Conservation (phyloP, 2,329 filamentous ascomycete species). For the Fusarium oligoseptatum region DNA sequence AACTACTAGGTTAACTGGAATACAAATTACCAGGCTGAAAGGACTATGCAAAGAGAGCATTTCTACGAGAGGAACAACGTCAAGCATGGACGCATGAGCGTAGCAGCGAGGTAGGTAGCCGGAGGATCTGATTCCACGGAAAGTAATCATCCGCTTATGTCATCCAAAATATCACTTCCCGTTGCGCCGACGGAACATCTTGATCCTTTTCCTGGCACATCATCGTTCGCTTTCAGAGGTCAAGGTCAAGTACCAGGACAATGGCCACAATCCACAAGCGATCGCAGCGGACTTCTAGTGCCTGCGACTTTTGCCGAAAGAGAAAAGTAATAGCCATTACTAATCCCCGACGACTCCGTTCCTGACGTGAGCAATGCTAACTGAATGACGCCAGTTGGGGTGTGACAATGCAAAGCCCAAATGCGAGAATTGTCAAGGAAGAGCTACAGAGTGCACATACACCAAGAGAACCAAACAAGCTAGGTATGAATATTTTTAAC, state of each 20-base stretch:
- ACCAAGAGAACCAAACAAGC: slow-evolving; percentile 13
- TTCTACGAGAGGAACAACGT: too few relatives aligned
- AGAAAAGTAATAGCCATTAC: slow-evolving; percentile 28
- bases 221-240: neutral
- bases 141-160: too few relatives aligned
- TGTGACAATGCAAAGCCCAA: slow-evolving; percentile 38
- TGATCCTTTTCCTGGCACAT: neutral
- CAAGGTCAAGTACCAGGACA: neutral
- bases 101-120: too few relatives aligned
- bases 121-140: too few relatives aligned
- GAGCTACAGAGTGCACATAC: slow-evolving; percentile 26
- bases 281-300: slow-evolving; percentile 7
- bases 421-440: slow-evolving; percentile 33
- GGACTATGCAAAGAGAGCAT: too few relatives aligned
- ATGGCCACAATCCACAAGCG: neutral
- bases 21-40: too few relatives aligned
- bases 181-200: neutral
- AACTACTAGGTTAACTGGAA: too few relatives aligned
- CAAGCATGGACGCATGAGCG: too few relatives aligned
- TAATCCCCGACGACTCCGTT: too few relatives aligned
- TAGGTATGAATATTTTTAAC: neutral
- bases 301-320: slow-evolving; percentile 40
- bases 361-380: neutral
- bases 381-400: slow-evolving; percentile 12
- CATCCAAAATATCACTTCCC: too few relatives aligned